Conservation (phyloP, 73 alveolate species). For the Paramecium biaurelia region DNA sequence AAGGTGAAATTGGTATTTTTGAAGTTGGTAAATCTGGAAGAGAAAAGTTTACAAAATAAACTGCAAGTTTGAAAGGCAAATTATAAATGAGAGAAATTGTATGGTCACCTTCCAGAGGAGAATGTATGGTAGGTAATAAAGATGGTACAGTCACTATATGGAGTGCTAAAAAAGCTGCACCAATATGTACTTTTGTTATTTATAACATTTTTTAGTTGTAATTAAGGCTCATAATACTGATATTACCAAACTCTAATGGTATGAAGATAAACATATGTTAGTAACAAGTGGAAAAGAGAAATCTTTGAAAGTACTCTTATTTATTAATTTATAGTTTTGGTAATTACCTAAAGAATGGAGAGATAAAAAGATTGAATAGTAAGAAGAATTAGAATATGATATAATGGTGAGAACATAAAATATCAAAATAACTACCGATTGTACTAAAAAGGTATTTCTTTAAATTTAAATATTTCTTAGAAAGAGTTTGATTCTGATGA, state of each 20-base stretch:
- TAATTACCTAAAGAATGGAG: conserved; percentile 66
- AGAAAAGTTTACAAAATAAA: conserved; percentile 56
- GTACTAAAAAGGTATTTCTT: background rate
- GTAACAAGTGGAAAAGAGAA: conserved; percentile 59
- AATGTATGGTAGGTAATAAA: conserved; percentile 52
- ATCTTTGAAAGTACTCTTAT: conserved; percentile 18
- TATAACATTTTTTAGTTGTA: background rate
- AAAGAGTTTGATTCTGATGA: conserved; percentile 45
- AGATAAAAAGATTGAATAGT: conserved; percentile 56
- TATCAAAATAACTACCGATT: background rate
- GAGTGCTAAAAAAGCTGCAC: conserved; percentile 59
- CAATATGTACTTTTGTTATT: conserved; percentile 24
- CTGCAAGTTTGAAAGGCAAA: conserved; percentile 63
- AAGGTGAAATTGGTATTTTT: conserved; percentile 60
- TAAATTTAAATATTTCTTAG: background rate
- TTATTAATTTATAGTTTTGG: conserved; percentile 45
- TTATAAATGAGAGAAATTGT: conserved; percentile 50
- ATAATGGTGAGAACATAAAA: background rate
- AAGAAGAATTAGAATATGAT: conserved; percentile 22
- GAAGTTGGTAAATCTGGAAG: conserved; percentile 67
- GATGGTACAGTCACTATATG: conserved; percentile 67
- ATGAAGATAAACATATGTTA: conserved; percentile 50
- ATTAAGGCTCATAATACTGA: conserved; percentile 60
- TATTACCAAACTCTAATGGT: conserved; percentile 63
- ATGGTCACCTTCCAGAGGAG: conserved; percentile 66